Base-by-base conservation (phyloP, 169 alveolate species). In the Plasmodium inui region DNA sequence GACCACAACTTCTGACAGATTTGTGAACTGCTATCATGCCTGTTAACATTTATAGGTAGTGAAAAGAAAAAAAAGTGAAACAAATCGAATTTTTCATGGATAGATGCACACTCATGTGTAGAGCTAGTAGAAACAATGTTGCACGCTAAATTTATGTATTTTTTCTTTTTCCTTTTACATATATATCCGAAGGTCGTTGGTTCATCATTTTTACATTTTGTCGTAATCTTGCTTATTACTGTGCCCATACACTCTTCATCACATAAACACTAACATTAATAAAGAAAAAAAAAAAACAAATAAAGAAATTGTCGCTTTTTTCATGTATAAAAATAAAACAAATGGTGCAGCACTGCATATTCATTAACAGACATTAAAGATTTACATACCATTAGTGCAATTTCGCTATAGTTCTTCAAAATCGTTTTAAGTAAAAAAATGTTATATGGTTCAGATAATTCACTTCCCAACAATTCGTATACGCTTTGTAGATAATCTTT, bases 1-100 rank as follows among this genome's bases (percentile, higher is more conserved):
- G 72, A 53, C 94, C 94, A 61, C 86, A 78, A 9, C 73, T 79
- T 70, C 89, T 89, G 44, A 79, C 53, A 78, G 94, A 79, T 53
- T 89, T 89, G 72, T 89, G 90, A 37, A 89, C 94, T 61, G 94
- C 94, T 78, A 89, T 89, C 94, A 89, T 89, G 72, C 94, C 94
- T 89, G 82, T 61, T 19, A 88, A 79, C 72, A 78, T 78, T 85
- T 74, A 26, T 50, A 53, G 37, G n/a, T 19, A 19, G 39, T 44
- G 26, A 46, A 88, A 79, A 67, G 44, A 32, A 85, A 32, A 85
- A 83, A 71, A 70, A 39, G 74, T 26, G 72, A 53, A 84, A 34
- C 46, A 26, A 70, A 39, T 70, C 17, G 37, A 70, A 61, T 19
- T 8, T 39, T 85, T 74, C 79, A 44, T 32, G 79, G 41, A 73